Percentiles rank a stretch among this genome's conserved stretches.
These are phyloP conservation scores for Hymenoscyphus albidus DNA, from an alignment of 2,329 filamentous ascomycete species.

Conservation along the genomic window DNA sequence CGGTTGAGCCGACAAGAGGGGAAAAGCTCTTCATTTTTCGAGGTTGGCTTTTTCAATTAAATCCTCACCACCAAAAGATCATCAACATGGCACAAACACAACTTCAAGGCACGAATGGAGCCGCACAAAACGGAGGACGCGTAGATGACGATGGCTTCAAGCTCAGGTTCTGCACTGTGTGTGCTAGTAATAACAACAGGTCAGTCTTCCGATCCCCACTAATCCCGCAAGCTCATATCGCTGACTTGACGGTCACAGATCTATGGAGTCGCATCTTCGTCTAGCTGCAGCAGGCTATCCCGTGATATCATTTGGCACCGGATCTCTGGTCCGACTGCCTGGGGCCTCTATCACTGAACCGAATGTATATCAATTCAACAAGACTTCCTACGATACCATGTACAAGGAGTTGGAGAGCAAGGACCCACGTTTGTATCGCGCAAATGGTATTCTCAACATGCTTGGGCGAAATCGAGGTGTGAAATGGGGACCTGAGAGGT, in stretches of 20 bases:
- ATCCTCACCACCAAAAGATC: background rate
- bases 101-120: constrained; percentile 19
- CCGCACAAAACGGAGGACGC: constrained; percentile 24
- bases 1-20: background rate
- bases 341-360: constrained; percentile 88
- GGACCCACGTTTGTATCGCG: constrained; percentile 80
- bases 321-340: constrained; percentile 87
- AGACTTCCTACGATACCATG: constrained; percentile 91
- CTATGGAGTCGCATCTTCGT: constrained; percentile 98
- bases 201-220: constrained; percentile 39
- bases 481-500: constrained; percentile 94
- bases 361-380: constrained; percentile 98
- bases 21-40: constrained; percentile 3
- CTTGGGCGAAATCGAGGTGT: constrained; percentile 84
- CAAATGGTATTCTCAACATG: constrained; percentile 95
- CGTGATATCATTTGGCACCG: constrained; percentile 97
- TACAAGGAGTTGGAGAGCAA: constrained; percentile 86
- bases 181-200: constrained; percentile 96
- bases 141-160: constrained; percentile 59
- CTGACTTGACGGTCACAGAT: constrained; percentile 45
- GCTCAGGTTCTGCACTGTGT: constrained; percentile 97
- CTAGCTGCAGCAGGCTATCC: constrained; percentile 83
- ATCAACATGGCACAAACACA: constrained; percentile 23
- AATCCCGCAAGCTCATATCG: background rate
- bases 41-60: background rate